Percentiles rank a stretch among this genome's conserved stretches.
Evolutionary conservation across 2,329 filamentous ascomycete genomes (phyloP).

Genomic region (Eutypella sp.): DNA sequence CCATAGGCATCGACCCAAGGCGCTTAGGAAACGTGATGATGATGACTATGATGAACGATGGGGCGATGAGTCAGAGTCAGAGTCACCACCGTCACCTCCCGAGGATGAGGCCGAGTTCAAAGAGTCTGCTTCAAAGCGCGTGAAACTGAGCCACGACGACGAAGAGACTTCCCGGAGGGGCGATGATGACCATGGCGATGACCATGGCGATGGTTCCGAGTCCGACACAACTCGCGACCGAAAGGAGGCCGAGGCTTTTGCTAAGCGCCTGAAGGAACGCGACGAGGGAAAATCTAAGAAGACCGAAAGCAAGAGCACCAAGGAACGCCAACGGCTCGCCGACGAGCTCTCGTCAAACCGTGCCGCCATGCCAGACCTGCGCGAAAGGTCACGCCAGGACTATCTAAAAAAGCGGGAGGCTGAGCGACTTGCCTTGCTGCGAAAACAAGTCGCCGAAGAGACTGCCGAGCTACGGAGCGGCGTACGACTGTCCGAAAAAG

Average conservation of each 20-base stretch:
- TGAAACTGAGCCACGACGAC: slow-evolving; percentile 58
- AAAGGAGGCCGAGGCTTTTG: slow-evolving; percentile 73
- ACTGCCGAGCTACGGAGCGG: slow-evolving; percentile 74
- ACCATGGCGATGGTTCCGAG: slow-evolving; percentile 40
- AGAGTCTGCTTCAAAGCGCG: slow-evolving; percentile 66
- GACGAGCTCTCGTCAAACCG: slow-evolving; percentile 63
- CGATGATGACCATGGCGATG: slow-evolving; percentile 16
- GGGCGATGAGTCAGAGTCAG: slow-evolving; percentile 67
- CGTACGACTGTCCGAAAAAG: slow-evolving; percentile 66
- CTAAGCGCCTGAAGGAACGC: slow-evolving; percentile 67
- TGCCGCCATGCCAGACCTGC: slow-evolving; percentile 72
- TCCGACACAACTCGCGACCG: slow-evolving; percentile 64
- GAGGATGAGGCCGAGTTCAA: slow-evolving; percentile 55
- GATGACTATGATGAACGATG: slow-evolving; percentile 70
- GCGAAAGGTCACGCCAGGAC: slow-evolving; percentile 80
- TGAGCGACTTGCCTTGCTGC: slow-evolving; percentile 78
- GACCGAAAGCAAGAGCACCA: slow-evolving; percentile 51
- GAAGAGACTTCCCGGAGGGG: too few species aligned
- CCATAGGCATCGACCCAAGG: slow-evolving; percentile 30
- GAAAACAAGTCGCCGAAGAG: slow-evolving; percentile 88
- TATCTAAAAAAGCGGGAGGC: slow-evolving; percentile 91
- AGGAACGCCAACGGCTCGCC: slow-evolving; percentile 57
- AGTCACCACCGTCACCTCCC: slow-evolving; percentile 38
- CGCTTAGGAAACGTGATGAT: slow-evolving; percentile 37
- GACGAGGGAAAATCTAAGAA: slow-evolving; percentile 69